A percentile compares a stretch with the other conserved stretches of the same genome.
Conservation (phyloP, 768 basidiomycete genomes). For the Rhizopogon sp. region DNA sequence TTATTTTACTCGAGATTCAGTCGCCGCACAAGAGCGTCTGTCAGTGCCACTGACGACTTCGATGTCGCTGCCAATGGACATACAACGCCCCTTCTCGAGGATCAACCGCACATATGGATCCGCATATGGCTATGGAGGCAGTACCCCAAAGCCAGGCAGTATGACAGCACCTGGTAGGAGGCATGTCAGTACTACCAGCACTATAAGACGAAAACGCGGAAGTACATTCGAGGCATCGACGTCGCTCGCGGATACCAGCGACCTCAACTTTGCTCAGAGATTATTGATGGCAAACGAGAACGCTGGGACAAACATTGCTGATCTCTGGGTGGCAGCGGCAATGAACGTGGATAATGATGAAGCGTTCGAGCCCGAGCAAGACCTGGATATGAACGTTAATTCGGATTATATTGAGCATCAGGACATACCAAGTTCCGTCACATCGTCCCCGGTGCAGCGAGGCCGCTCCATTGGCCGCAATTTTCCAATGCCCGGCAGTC, state of each 20-base stretch:
- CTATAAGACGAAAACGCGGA: slow-evolving; percentile 46
- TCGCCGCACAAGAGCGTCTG: slow-evolving; percentile 28
- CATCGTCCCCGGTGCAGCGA: slow-evolving; percentile 7
- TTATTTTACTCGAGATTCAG: slow-evolving; percentile 51
- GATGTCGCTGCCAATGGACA: slow-evolving; percentile 31
- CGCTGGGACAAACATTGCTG: slow-evolving; percentile 90
- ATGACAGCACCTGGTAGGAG: slow-evolving; percentile 38
- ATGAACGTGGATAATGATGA: slow-evolving; percentile 93
- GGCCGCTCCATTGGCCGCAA: slow-evolving; percentile 14
- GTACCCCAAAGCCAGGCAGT: slow-evolving; percentile 47
- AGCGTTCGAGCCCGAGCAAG: slow-evolving; percentile 18
- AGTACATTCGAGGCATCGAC: slow-evolving; percentile 40
- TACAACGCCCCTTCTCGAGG: slow-evolving; percentile 44
- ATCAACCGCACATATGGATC: slow-evolving; percentile 67
- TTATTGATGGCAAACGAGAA: slow-evolving; percentile 92
- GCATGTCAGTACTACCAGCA: slow-evolving; percentile 50
- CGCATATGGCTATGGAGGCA: slow-evolving; percentile 71
- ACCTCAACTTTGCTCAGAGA: slow-evolving; percentile 85
- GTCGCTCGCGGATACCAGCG: slow-evolving; percentile 38
- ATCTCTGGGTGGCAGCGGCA: slow-evolving; percentile 96
- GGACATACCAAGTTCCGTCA: slow-evolving; percentile 17
- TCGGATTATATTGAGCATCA: slow-evolving; percentile 33
- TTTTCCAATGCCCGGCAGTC: slow-evolving; percentile 5
- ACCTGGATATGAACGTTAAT: slow-evolving; percentile 38
- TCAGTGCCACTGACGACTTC: slow-evolving; percentile 42